A percentile compares a stretch with the other conserved stretches of the same genome.
phyloP scores from a whole-genome alignment of 2,329 filamentous ascomycete genomes.

The Fusarium concolor region DNA sequence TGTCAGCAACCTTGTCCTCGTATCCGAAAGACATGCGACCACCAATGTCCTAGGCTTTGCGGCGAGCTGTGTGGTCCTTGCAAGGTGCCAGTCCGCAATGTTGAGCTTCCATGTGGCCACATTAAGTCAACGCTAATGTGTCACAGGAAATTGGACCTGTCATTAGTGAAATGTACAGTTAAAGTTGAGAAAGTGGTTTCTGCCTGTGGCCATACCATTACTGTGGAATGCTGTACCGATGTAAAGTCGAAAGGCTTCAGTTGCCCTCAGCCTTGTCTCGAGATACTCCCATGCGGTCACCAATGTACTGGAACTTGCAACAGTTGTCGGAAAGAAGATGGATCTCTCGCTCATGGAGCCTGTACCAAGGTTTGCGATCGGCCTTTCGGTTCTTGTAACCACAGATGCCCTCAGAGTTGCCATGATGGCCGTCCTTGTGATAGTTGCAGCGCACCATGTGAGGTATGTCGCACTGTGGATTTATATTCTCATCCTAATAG shows the following conservation, averaged over 20 bases:
- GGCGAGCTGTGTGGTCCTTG: constrained; percentile 54
- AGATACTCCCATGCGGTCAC: constrained; percentile 55
- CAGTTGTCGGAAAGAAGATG: constrained; percentile 1
- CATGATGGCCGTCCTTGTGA: constrained; percentile 27
- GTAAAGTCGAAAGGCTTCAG: constrained; percentile 10
- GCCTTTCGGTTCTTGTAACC: constrained; percentile 65
- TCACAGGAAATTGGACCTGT: neutral
- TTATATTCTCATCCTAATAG: neutral
- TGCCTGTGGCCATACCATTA: constrained; percentile 10
- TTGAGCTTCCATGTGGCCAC: constrained; percentile 39
- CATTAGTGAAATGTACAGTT: neutral
- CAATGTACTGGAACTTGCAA: constrained; percentile 24
- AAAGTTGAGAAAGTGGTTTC: constrained; percentile 11
- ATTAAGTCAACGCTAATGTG: constrained; percentile 12
- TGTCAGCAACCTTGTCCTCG: constrained; percentile 59
- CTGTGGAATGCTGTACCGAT: constrained; percentile 8
- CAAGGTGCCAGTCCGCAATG: neutral
- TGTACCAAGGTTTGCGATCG: constrained; percentile 58
- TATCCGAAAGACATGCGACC: constrained; percentile 55
- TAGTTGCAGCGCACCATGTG: constrained; percentile 70
- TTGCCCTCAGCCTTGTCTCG: constrained; percentile 42
- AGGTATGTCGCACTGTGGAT: constrained; percentile 45
- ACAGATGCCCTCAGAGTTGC: constrained; percentile 58
- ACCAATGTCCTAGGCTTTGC: constrained; percentile 56
- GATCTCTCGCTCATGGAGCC: constrained; percentile 54